A percentile compares a stretch with the other conserved stretches of the same genome.
These are phyloP conservation scores for Pinus tabuliformis DNA, from an alignment of 75 land plant species.

Conservation along the genomic window DNA sequence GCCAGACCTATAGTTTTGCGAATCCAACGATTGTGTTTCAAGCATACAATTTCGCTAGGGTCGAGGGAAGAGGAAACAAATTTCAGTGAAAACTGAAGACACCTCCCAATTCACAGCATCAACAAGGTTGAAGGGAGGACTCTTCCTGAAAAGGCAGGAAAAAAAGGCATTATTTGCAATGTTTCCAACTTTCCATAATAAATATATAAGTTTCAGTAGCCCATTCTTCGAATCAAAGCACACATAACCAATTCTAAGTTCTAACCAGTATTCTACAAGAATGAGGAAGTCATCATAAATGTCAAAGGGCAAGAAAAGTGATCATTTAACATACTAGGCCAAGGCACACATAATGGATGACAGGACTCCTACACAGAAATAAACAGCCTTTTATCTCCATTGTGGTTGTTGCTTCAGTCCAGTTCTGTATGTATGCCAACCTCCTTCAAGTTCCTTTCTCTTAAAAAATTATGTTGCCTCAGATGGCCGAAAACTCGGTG, in stretches of 20 bases:
- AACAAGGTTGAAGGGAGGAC: not conserved
- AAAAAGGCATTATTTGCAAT: not conserved
- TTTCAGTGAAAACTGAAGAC: too few relatives aligned
- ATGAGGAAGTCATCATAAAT: not conserved
- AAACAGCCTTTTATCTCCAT: not conserved
- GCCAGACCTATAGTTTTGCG: too few relatives aligned
- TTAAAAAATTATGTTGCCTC: not conserved
- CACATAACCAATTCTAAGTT: not conserved
- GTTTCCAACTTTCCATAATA: not conserved
- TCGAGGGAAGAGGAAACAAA: too few relatives aligned
- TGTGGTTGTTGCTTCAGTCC: slow-evolving; percentile 9
- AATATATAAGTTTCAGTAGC: not conserved
- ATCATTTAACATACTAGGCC: not conserved
- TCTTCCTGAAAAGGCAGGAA: not conserved
- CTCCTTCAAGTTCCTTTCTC: slow-evolving; percentile 25
- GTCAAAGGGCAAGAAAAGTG: not conserved
- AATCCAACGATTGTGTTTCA: too few relatives aligned
- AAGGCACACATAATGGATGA: not conserved
- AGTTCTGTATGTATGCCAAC: slow-evolving; percentile 9
- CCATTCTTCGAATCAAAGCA: not conserved
- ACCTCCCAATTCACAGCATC: too few relatives aligned
- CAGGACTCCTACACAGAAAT: not conserved
- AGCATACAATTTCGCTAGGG: too few relatives aligned
- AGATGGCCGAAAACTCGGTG: not conserved
- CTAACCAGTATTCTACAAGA: not conserved